phyloP scores from a whole-genome alignment of 441 rosid genomes.

The Croton laevigatus region DNA sequence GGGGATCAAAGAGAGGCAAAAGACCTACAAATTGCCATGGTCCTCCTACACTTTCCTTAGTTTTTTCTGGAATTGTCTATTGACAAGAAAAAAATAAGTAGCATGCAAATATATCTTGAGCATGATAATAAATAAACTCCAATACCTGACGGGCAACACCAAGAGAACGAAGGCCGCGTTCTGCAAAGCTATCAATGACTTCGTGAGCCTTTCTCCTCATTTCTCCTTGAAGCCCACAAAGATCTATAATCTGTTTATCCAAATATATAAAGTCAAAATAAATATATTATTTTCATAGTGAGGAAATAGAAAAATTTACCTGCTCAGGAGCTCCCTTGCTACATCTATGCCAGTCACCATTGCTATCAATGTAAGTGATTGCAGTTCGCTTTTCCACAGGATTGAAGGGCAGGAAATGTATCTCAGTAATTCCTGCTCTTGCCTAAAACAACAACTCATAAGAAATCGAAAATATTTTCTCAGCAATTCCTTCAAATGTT shows the following conservation, averaged over 20 bases:
- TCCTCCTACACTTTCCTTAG: slow-evolving; percentile 63
- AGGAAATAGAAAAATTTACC: slow-evolving; percentile 27
- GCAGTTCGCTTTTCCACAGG: slow-evolving; percentile 96
- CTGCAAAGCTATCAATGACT: slow-evolving; percentile 65
- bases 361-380: slow-evolving; percentile 65
- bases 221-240: slow-evolving; percentile 63
- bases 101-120: neutral
- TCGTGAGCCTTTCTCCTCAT: slow-evolving; percentile 46
- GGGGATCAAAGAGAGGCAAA: slow-evolving; percentile 88
- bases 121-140: neutral
- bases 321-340: slow-evolving; percentile 99
- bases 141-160: slow-evolving; percentile 70
- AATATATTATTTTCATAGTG: too few relatives aligned
- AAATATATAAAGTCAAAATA: neutral
- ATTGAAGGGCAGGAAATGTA: slow-evolving; percentile 91
- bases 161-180: slow-evolving; percentile 84
- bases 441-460: slow-evolving; percentile 39
- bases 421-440: slow-evolving; percentile 80
- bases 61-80: slow-evolving; percentile 66
- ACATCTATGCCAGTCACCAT: slow-evolving; percentile 71
- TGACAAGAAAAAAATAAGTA: neutral
- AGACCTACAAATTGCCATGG: slow-evolving; percentile 95
- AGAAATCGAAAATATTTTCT: neutral
- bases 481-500: neutral
- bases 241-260: slow-evolving; percentile 59